Evolutionary conservation across 1,139 yeast species (phyloP).

Genomic region (Spencermartinsiella ligniputridi): DNA sequence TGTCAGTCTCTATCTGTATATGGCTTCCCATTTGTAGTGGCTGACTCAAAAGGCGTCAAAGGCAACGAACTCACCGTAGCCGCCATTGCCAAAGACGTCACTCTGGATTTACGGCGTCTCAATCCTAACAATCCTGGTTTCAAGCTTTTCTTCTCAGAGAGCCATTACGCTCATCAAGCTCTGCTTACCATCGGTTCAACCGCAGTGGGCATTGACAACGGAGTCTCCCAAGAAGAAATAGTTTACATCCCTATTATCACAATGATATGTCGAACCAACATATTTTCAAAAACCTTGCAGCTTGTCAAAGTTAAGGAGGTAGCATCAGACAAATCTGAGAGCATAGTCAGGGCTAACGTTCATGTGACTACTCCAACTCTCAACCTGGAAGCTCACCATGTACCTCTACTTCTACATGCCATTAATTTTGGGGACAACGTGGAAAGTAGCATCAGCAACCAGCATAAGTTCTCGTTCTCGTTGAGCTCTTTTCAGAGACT

Average conservation of each 20-base stretch:
- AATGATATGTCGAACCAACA: conserved; percentile 34
- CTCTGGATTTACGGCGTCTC: conserved; percentile 36
- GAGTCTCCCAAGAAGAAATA: conserved; percentile 34
- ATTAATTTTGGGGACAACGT: conserved; percentile 2
- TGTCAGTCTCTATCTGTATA: conserved; percentile 28
- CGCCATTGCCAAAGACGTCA: conserved; percentile 34
- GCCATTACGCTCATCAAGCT: conserved; percentile 39
- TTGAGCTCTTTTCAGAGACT: conserved; percentile 17
- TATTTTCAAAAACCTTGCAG: conserved; percentile 34
- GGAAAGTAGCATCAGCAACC: neutral
- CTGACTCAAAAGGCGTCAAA: conserved; percentile 5
- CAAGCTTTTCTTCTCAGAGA: conserved; percentile 33
- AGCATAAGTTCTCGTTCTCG: neutral
- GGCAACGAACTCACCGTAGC: conserved; percentile 19
- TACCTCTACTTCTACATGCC: conserved; percentile 28
- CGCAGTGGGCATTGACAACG: conserved; percentile 29
- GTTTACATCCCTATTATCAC: conserved; percentile 39
- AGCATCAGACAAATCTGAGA: conserved; percentile 23
- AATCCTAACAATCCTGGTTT: conserved; percentile 39
- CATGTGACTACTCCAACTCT: conserved; percentile 37
- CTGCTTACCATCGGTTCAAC: conserved; percentile 36
- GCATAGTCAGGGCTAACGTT: conserved; percentile 31
- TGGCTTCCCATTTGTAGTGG: conserved; percentile 18
- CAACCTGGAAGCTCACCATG: conserved; percentile 33
- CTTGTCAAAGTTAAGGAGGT: conserved; percentile 26